phyloP scores from a whole-genome alignment of 106 monocot genomes.

The Platanthera zijinensis region DNA sequence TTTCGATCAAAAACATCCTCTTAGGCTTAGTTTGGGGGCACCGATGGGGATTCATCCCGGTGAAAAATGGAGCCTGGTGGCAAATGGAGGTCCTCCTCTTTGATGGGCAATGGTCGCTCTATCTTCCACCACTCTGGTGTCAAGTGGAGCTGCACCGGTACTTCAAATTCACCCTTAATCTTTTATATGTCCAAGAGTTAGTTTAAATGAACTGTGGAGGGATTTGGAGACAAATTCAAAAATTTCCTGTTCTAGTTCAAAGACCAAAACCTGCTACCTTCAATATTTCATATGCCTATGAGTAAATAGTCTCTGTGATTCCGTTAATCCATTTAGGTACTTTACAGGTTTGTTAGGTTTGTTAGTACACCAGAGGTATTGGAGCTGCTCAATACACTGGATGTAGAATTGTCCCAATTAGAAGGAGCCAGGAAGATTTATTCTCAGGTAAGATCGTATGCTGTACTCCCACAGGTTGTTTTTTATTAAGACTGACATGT shows the following conservation, averaged over 20 bases:
- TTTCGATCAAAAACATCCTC: no score
- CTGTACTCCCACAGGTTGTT: not conserved
- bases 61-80: no score
- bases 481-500: not conserved
- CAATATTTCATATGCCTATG: not conserved
- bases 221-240: constrained; percentile 3
- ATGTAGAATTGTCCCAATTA: constrained; percentile 85
- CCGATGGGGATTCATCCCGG: no score
- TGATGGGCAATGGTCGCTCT: no score
- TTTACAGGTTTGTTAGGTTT: constrained; percentile 88
- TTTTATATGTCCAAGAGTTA: no score
- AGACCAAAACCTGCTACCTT: not conserved
- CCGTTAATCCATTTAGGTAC: not conserved
- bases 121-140: no score
- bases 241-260: not conserved
- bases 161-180: no score
- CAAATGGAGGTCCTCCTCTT: no score
- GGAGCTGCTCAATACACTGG: constrained; percentile 81
- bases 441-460: constrained; percentile 34
- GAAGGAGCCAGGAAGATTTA: constrained; percentile 89
- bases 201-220: constrained; percentile 22
- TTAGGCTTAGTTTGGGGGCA: no score
- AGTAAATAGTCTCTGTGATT: not conserved
- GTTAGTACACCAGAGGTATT: constrained; percentile 95
- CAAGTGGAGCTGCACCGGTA: no score